Conservation (phyloP, 441 rosid species). For the Eruca vesicaria region DNA sequence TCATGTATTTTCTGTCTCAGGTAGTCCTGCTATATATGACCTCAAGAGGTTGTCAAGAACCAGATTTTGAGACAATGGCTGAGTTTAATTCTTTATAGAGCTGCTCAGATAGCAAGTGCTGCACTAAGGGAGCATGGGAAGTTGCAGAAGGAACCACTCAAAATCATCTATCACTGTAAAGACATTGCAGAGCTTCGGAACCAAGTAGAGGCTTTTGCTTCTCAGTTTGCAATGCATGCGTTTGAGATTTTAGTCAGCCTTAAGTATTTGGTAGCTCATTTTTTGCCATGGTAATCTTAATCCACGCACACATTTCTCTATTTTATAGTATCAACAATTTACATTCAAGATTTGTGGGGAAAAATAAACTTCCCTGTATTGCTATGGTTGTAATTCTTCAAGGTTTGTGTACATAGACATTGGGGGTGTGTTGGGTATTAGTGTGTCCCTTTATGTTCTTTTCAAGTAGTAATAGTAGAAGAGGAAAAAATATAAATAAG, state of each 20-base stretch:
- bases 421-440: constrained; percentile 6
- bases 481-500: background rate
- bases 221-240: constrained; percentile 64
- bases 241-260: constrained; percentile 38
- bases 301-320: background rate
- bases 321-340: background rate
- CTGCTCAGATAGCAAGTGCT: constrained; percentile 51
- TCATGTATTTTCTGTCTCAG: constrained; percentile 27
- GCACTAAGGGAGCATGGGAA: constrained; percentile 53
- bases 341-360: constrained; percentile 3
- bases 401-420: constrained; percentile 22
- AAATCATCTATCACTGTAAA: constrained; percentile 44
- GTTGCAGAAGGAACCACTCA: constrained; percentile 42
- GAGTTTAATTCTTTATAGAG: constrained; percentile 56
- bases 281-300: background rate
- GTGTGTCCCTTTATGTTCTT: constrained; percentile 7
- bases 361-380: background rate
- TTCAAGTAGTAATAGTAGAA: constrained; percentile 18
- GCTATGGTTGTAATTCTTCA: constrained; percentile 1
- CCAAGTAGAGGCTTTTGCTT: constrained; percentile 56
- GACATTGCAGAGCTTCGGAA: constrained; percentile 53
- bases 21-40: constrained; percentile 81
- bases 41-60: constrained; percentile 65
- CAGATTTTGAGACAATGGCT: constrained; percentile 59
- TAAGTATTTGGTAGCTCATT: background rate